Base-by-base conservation (phyloP, 306 rosid species). In the Mimosa pudica region DNA sequence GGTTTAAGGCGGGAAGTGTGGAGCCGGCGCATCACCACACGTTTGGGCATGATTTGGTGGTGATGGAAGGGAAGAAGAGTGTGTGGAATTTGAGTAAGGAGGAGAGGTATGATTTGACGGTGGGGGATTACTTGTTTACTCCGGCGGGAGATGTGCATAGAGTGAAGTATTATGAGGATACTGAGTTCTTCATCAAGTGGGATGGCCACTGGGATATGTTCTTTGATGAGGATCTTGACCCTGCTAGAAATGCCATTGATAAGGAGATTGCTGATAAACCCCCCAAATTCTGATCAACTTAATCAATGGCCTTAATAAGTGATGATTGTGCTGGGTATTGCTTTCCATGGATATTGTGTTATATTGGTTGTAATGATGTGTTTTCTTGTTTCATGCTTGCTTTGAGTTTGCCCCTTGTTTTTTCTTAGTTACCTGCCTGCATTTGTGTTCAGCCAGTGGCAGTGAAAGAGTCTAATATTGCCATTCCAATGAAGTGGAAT, bases 1-100 rank as follows among this genome's bases (percentile, higher is more conserved):
- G 88, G 77, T 94, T 94, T 61, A 84, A 82, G 85, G 97, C 97
- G 0, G 96, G 96, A 77, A 92, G 94, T 48, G 94, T 92, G 16
- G 98, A 94, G 78, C 98, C 96, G 11, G 98, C 97, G 9, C 98
- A 94, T 36, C 97, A 90, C 84, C 98, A 92, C 67, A 92, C 96
- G 0, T 92, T 90, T 44, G 98, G 98, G 32, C 98, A 94, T 48
- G 98, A 94, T 65, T 73, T 94, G 92, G 93, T 92, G 52, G 98
- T 94, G 76, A 7, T 84, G 3, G 83, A 88, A 71, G 98, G 96
- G 77, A 92, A 79, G 79, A 94, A 94, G 88, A 94, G 88, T 2
- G 97, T 94, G 51, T 94, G 98, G 98, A 94, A 94, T 79, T 12
- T 92, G 69, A 92, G 82, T 10, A 92, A 89, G 78, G 78, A 86